Percentiles rank a stretch among this genome's conserved stretches.
phyloP scores from a whole-genome alignment of 23 red algal species.

The Chondrus crispus region DNA sequence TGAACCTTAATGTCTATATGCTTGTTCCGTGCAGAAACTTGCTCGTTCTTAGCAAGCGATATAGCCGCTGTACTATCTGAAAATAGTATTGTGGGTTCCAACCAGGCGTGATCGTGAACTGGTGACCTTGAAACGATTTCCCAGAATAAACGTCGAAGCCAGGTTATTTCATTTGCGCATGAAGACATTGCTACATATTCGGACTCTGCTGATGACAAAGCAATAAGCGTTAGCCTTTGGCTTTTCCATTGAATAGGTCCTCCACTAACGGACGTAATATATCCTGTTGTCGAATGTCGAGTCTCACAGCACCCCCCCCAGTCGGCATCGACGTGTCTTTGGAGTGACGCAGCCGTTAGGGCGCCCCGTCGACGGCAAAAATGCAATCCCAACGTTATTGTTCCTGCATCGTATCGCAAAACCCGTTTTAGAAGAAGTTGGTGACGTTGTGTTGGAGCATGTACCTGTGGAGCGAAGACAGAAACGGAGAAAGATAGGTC shows the following conservation, averaged over 20 bases:
- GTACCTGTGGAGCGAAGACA: not conserved
- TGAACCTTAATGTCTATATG: not conserved
- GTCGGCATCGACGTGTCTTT: not conserved
- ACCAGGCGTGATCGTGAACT: not conserved
- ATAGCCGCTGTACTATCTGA: not conserved
- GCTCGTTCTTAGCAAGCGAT: not conserved
- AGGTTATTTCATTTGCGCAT: not conserved
- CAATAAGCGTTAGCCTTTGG: not conserved
- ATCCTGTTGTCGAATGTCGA: not conserved
- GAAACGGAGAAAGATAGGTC: not conserved
- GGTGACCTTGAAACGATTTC: not conserved
- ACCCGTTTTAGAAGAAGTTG: not conserved
- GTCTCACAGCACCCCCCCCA: not conserved
- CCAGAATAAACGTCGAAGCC: not conserved
- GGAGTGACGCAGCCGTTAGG: not conserved
- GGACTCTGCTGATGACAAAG: not conserved
- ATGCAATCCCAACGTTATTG: not conserved
- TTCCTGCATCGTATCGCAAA: not conserved
- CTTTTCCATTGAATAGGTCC: not conserved
- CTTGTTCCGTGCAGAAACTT: not conserved
- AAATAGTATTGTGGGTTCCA: not conserved
- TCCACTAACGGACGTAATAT: not conserved
- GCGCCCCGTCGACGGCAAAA: not conserved
- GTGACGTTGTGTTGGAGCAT: not conserved
- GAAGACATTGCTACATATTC: not conserved